Evolutionary conservation across 164 flowering plant genomes (phyloP).

Genomic region (Annona cherimola): DNA sequence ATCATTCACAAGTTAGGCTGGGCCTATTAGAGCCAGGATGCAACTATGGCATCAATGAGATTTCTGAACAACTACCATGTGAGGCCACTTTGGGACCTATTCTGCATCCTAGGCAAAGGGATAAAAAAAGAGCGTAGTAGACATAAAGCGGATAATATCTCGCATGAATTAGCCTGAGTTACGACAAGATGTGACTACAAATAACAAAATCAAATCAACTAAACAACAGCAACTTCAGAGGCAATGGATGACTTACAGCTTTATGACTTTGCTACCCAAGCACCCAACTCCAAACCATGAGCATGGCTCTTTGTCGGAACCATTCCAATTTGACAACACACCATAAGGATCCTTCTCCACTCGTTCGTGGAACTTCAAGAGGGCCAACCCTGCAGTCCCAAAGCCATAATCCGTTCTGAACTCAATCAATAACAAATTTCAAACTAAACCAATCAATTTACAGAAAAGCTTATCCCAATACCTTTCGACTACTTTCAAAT

Average conservation of each 20-base stretch:
- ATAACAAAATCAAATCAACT: neutral
- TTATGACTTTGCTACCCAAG: conserved; percentile 37
- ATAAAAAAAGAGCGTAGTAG: no score
- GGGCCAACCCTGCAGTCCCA: conserved; percentile 36
- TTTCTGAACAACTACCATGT: no score
- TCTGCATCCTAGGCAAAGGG: no score
- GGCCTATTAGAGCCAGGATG: no score
- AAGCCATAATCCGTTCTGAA: neutral
- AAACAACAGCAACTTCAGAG: neutral
- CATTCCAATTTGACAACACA: conserved; percentile 39
- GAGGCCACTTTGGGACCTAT: no score
- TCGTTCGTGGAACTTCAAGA: conserved; percentile 40
- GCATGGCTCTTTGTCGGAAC: conserved; percentile 37
- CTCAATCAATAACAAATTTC: neutral
- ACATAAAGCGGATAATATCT: no score
- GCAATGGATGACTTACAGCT: conserved; percentile 34
- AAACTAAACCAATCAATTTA: neutral
- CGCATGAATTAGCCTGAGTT: no score
- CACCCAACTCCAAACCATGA: conserved; percentile 61
- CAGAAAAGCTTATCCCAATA: neutral
- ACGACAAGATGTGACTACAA: neutral
- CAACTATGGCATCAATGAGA: no score
- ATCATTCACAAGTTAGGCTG: no score
- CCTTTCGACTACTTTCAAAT: neutral
- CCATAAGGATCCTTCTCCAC: conserved; percentile 44